These are phyloP conservation scores for Epichloe elymi DNA, from an alignment of 2,329 filamentous ascomycete genomes.

Conservation along the genomic window DNA sequence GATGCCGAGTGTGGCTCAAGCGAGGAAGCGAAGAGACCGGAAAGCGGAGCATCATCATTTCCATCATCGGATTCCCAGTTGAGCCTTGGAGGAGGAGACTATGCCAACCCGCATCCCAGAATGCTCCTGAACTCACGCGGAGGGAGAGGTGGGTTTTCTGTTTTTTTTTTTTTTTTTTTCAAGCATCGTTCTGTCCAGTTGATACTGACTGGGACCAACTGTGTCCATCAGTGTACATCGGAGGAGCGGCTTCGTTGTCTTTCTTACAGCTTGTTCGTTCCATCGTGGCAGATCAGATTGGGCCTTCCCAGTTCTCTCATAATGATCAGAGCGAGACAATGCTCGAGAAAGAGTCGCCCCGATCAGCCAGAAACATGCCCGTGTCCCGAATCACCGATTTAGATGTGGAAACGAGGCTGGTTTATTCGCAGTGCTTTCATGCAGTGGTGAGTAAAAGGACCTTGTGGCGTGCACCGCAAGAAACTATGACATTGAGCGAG, in stretches of 20 bases:
- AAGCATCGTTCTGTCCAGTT: no score
- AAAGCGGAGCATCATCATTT: constrained; percentile 3
- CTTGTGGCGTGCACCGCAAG: not conserved
- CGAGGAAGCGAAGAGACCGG: constrained; percentile 4
- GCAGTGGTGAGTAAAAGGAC: constrained; percentile 9
- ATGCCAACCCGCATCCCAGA: constrained; percentile 15
- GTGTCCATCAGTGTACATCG: constrained; percentile 28
- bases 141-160: constrained; percentile 29
- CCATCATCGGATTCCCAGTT: constrained; percentile 17
- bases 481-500: not conserved
- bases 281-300: constrained; percentile 34
- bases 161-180: no score
- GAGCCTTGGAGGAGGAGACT: constrained; percentile 9
- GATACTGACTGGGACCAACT: constrained; percentile 1
- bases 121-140: constrained; percentile 40
- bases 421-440: constrained; percentile 9
- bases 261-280: constrained; percentile 41
- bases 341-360: constrained; percentile 31
- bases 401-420: constrained; percentile 8
- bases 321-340: constrained; percentile 36
- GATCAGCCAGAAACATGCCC: constrained; percentile 1
- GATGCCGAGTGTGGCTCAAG: not conserved
- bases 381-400: constrained; percentile 4
- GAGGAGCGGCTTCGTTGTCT: constrained; percentile 38
- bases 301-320: constrained; percentile 40